Conservation (phyloP, 2,329 filamentous ascomycete species). For the Trichoderma gracile region DNA sequence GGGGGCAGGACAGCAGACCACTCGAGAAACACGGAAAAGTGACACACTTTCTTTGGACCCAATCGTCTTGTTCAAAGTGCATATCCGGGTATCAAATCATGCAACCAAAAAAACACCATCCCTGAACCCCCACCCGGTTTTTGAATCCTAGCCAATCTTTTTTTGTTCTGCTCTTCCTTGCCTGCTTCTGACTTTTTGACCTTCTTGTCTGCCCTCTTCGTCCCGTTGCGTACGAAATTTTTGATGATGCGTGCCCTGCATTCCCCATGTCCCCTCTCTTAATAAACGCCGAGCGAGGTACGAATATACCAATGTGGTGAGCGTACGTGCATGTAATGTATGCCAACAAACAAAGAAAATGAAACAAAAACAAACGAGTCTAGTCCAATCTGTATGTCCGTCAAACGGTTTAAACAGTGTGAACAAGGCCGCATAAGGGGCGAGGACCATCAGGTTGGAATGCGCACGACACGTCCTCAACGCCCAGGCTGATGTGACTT, state of each 20-base stretch:
- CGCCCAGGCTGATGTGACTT: slow-evolving; percentile 13
- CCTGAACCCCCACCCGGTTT: slow-evolving; percentile 1
- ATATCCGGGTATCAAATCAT: slow-evolving; percentile 26
- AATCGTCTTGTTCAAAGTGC: slow-evolving; percentile 23
- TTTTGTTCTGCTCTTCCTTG: not conserved
- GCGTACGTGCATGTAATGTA: slow-evolving; percentile 3
- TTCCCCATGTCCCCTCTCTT: slow-evolving; percentile 4
- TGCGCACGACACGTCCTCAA: slow-evolving; percentile 25
- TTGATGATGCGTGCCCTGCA: slow-evolving; percentile 23
- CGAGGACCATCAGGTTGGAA: slow-evolving; percentile 11
- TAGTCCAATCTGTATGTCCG: slow-evolving; percentile 3
- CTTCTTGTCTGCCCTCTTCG: slow-evolving; percentile 17
- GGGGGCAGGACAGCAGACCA: slow-evolving; percentile 6
- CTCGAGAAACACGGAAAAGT: slow-evolving; percentile 10
- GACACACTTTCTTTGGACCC: slow-evolving; percentile 12
- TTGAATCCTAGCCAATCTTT: slow-evolving; percentile 17
- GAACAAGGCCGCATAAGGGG: slow-evolving; percentile 18
- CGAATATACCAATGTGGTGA: slow-evolving; percentile 1
- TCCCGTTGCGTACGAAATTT: slow-evolving; percentile 13
- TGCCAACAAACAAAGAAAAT: not conserved
- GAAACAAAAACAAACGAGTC: slow-evolving; percentile 25
- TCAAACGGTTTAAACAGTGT: not conserved
- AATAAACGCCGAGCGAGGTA: slow-evolving; percentile 22
- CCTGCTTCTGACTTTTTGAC: slow-evolving; percentile 15
- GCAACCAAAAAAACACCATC: slow-evolving; percentile 23